Evolutionary conservation across 768 basidiomycete genomes (phyloP).

Genomic region (Cystobasidium ongulense): DNA sequence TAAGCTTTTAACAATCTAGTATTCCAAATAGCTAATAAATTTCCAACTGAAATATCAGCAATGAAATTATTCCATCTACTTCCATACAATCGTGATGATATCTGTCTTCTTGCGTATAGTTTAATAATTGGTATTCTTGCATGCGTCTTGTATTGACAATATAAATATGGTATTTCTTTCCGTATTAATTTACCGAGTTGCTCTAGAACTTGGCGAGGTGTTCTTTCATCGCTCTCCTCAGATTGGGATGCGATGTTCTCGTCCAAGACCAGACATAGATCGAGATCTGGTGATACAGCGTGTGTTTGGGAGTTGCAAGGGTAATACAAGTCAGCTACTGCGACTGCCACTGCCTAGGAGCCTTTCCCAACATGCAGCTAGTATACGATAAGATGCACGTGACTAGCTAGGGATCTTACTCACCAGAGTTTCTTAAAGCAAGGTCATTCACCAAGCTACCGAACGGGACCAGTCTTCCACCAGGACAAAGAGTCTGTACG

Average conservation of each 20-base stretch:
- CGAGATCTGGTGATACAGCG: neutral
- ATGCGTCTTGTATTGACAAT: neutral
- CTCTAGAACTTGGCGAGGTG: neutral
- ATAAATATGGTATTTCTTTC: neutral
- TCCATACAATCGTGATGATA: neutral
- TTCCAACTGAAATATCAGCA: conserved; percentile 12
- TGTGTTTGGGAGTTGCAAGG: too few relatives aligned
- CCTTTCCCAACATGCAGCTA: too few relatives aligned
- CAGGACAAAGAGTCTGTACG: neutral
- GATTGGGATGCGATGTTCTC: neutral
- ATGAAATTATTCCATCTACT: neutral
- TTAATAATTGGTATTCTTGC: conserved; percentile 5
- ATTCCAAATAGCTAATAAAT: neutral
- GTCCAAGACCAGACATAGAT: neutral
- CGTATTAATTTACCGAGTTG: neutral
- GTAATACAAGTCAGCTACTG: neutral
- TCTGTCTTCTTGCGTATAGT: neutral
- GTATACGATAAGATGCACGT: too few relatives aligned
- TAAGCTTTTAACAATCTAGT: neutral
- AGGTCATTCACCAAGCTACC: neutral
- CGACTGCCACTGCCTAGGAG: too few relatives aligned
- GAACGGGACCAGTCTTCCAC: neutral
- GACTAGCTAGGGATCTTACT: neutral
- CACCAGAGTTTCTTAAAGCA: neutral
- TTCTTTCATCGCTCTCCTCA: neutral